These are phyloP conservation scores for Sequoiadendron giganteum DNA, from an alignment of 75 land plant species.

Conservation along the genomic window DNA sequence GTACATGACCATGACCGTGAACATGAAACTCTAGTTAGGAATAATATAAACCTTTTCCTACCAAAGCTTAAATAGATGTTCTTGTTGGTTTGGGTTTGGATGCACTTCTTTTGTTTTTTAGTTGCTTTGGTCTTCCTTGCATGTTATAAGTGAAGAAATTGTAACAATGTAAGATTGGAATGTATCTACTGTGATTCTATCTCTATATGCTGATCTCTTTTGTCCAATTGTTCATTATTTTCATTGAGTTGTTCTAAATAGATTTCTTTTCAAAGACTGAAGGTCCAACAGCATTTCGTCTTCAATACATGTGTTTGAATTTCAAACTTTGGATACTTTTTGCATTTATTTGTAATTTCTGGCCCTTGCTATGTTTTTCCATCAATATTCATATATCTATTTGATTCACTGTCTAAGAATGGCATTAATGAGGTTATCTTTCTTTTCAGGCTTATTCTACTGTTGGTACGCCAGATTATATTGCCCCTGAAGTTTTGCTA, in stretches of 20 bases:
- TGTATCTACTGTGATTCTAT: background rate
- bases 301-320: background rate
- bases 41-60: no score
- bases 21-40: no score
- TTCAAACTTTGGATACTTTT: background rate
- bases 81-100: no score
- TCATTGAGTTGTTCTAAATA: background rate
- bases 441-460: conserved; percentile 79
- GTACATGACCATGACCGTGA: no score
- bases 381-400: background rate
- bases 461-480: conserved; percentile 92
- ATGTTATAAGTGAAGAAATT: background rate
- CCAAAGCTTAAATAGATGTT: no score
- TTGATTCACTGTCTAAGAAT: background rate
- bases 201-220: background rate
- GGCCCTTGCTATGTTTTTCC: background rate
- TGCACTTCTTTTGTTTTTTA: no score
- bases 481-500: conserved; percentile 90
- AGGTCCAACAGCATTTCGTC: background rate
- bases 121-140: background rate
- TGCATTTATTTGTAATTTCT: conserved; percentile 1
- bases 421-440: background rate
- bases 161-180: background rate
- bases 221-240: background rate
- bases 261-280: background rate